Evolutionary conservation across 345 rosid species (phyloP).

Genomic region (Hirschfeldia incana): DNA sequence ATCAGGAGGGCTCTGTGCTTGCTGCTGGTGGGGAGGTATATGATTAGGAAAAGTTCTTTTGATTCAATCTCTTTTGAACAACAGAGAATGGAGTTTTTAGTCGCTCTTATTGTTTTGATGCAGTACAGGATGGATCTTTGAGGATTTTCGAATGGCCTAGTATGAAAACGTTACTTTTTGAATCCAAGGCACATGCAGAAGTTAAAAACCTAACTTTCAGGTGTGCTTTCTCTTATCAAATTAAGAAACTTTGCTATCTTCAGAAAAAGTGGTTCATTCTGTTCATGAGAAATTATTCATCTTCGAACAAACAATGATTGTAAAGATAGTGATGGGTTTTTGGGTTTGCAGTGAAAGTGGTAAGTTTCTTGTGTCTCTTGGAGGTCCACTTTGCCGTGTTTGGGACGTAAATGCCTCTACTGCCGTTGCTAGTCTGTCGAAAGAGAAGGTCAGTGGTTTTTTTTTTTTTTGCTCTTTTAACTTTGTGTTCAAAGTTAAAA

Average conservation of each 20-base stretch:
- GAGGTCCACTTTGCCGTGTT: constrained; percentile 73
- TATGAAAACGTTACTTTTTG: constrained; percentile 64
- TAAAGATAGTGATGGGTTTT: constrained; percentile 24
- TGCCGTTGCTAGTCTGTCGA: constrained; percentile 61
- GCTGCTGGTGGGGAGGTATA: constrained; percentile 87
- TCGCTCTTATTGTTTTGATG: constrained; percentile 49
- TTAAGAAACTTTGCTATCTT: neutral
- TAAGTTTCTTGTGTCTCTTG: constrained; percentile 80
- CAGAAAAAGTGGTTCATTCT: neutral
- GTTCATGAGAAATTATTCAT: neutral
- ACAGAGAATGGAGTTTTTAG: neutral
- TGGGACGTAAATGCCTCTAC: constrained; percentile 73
- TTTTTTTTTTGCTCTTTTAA: neutral
- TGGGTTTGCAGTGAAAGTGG: constrained; percentile 68
- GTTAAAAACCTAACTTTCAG: constrained; percentile 79
- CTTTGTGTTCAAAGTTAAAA: neutral
- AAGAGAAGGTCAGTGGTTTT: constrained; percentile 50
- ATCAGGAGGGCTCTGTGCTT: constrained; percentile 64
- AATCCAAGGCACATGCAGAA: constrained; percentile 63
- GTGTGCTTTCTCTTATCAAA: constrained; percentile 38
- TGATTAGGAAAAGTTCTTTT: constrained; percentile 1
- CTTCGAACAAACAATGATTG: neutral
- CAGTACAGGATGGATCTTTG: constrained; percentile 87
- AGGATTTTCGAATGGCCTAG: constrained; percentile 91
- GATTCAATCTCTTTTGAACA: neutral